These are phyloP conservation scores for Conticribra guillardii DNA, from an alignment of 108 stramenopile genomes.

Conservation along the genomic window DNA sequence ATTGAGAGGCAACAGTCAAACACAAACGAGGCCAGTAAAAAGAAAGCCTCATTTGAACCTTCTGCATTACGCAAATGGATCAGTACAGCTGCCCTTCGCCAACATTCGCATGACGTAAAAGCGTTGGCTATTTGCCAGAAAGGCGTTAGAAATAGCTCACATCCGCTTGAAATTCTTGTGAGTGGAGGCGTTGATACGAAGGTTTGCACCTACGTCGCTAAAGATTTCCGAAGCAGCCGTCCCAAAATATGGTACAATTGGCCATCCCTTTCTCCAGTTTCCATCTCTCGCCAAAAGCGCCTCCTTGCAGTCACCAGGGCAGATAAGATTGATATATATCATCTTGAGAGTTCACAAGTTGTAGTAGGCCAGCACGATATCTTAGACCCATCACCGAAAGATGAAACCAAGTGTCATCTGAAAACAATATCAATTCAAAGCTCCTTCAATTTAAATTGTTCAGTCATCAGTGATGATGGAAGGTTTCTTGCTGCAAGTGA, in stretches of 20 bases:
- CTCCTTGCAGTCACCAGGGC: constrained; percentile 63
- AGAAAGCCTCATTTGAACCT: constrained; percentile 9
- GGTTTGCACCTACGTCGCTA: constrained; percentile 78
- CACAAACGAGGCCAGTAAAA: neutral
- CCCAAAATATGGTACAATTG: constrained; percentile 80
- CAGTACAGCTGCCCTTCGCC: constrained; percentile 79
- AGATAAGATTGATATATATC: constrained; percentile 67
- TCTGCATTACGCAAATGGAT: constrained; percentile 69
- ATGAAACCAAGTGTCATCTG: constrained; percentile 62
- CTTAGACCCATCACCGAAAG: constrained; percentile 28
- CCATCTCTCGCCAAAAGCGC: constrained; percentile 50
- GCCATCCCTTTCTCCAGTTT: constrained; percentile 66
- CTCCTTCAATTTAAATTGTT: constrained; percentile 58
- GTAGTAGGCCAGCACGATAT: too few relatives aligned
- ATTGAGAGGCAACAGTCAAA: constrained; percentile 58
- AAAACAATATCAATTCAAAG: constrained; percentile 65
- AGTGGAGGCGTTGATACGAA: constrained; percentile 92
- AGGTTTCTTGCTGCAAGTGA: constrained; percentile 59
- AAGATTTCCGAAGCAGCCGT: constrained; percentile 63
- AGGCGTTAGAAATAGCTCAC: constrained; percentile 8
- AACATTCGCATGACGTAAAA: constrained; percentile 94
- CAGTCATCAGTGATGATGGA: constrained; percentile 62
- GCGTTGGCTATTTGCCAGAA: constrained; percentile 71
- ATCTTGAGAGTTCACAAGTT: constrained; percentile 27
- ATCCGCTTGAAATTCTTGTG: constrained; percentile 65